These are phyloP conservation scores for Pelargonium cotyledonis DNA, from an alignment of 441 rosid genomes.

Conservation along the genomic window DNA sequence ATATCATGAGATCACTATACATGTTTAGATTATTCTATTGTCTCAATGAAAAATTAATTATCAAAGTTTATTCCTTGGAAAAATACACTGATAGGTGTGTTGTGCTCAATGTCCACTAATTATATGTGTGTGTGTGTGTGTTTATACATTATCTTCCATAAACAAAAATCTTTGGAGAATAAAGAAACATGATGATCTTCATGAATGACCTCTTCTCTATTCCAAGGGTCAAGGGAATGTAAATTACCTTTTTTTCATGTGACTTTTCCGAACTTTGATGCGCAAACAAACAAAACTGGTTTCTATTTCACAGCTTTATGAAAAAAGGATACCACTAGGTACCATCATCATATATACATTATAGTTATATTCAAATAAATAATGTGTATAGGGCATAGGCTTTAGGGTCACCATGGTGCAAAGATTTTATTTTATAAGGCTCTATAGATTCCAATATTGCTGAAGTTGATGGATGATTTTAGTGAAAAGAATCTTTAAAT, in stretches of 20 bases:
- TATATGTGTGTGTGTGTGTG: background rate
- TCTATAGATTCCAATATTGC: too few relatives aligned
- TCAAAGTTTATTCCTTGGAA: too few relatives aligned
- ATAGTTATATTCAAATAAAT: background rate
- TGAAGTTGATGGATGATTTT: too few relatives aligned
- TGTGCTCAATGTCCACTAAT: background rate
- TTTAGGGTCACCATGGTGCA: background rate
- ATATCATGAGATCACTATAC: background rate
- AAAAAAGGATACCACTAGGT: background rate
- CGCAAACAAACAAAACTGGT: background rate
- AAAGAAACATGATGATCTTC: background rate
- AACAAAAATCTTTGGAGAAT: background rate
- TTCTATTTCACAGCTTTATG: constrained; percentile 12
- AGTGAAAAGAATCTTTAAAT: too few relatives aligned
- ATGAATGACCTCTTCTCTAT: constrained; percentile 16
- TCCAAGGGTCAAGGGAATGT: constrained; percentile 21
- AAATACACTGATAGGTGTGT: background rate
- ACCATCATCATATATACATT: too few relatives aligned
- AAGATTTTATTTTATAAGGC: background rate
- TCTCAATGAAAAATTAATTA: background rate
- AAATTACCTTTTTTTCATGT: background rate
- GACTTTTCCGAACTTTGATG: constrained; percentile 16
- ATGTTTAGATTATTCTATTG: constrained; percentile 4
- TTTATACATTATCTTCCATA: background rate
- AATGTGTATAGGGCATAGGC: background rate